A percentile compares a stretch with the other conserved stretches of the same genome.
phyloP scores from a whole-genome alignment of 2,329 filamentous ascomycete genomes.

The Cladosporium sp. region DNA sequence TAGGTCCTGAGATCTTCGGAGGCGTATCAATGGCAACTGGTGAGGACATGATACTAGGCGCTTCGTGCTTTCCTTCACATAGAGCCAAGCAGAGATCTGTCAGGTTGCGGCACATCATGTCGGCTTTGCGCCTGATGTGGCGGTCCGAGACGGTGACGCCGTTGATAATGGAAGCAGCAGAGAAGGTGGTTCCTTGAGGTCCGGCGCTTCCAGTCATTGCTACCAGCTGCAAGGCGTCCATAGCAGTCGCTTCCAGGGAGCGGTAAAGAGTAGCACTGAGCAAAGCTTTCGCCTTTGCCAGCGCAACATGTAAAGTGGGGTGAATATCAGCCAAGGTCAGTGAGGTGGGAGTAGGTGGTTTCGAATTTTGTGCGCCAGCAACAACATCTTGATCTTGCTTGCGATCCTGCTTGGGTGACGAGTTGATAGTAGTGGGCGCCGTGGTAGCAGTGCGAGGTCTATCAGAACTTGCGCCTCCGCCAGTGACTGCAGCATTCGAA shows the following conservation, averaged over 20 bases:
- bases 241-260: slow-evolving; percentile 76
- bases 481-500: slow-evolving; percentile 75
- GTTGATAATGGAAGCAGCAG: slow-evolving; percentile 65
- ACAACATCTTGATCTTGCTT: slow-evolving; percentile 46
- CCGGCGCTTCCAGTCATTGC: slow-evolving; percentile 74
- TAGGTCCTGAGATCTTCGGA: background rate
- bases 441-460: slow-evolving; percentile 89
- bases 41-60: slow-evolving; percentile 24
- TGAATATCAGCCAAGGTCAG: slow-evolving; percentile 59
- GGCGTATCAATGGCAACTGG: slow-evolving; percentile 23
- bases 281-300: slow-evolving; percentile 73
- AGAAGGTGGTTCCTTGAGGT: slow-evolving; percentile 61
- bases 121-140: slow-evolving; percentile 83
- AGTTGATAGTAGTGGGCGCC: slow-evolving; percentile 84
- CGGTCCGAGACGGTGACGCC: slow-evolving; percentile 70
- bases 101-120: slow-evolving; percentile 87
- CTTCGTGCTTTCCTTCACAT: slow-evolving; percentile 41
- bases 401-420: slow-evolving; percentile 74
- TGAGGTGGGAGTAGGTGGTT: background rate
- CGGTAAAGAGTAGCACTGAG: slow-evolving; percentile 72
- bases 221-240: slow-evolving; percentile 77
- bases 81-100: slow-evolving; percentile 90
- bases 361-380: slow-evolving; percentile 18
- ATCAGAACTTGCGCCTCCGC: slow-evolving; percentile 56
- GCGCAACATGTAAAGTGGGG: slow-evolving; percentile 75